phyloP scores from a whole-genome alignment of 2,329 filamentous ascomycete species.

The Dactylellina sp. region DNA sequence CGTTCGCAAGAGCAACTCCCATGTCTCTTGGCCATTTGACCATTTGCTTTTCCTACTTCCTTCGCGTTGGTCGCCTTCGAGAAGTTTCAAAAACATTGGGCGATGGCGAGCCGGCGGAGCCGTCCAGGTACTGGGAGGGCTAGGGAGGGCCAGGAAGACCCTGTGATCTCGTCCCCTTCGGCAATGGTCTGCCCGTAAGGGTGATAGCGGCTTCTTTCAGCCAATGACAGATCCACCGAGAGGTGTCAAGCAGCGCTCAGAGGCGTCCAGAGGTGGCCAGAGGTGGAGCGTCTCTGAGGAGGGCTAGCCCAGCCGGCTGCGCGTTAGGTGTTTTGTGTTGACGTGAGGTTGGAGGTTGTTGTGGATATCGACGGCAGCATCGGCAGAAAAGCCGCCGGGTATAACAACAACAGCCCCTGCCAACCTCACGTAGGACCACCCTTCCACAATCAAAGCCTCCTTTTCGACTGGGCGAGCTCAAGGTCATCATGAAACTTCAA shows the following conservation, averaged over 20 bases:
- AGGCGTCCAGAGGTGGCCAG: no score
- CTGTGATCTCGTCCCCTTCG: slow-evolving; percentile 49
- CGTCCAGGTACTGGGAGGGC: slow-evolving; percentile 46
- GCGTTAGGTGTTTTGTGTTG: slow-evolving; percentile 49
- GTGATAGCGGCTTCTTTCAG: slow-evolving; percentile 9
- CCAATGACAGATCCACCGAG: no score
- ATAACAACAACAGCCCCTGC: slow-evolving; percentile 39
- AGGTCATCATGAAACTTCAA: slow-evolving; percentile 25
- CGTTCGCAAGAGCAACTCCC: neutral
- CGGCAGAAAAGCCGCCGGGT: slow-evolving; percentile 57
- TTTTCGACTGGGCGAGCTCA: slow-evolving; percentile 6
- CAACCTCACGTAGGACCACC: slow-evolving; percentile 39
- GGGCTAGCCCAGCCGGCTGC: slow-evolving; percentile 13
- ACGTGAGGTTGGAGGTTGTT: slow-evolving; percentile 41
- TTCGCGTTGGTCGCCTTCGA: slow-evolving; percentile 47
- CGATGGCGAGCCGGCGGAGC: slow-evolving; percentile 49
- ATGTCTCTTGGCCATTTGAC: no score
- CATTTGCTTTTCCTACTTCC: slow-evolving; percentile 8
- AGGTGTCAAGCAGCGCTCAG: no score
- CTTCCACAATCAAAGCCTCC: slow-evolving; percentile 37
- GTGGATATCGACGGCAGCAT: slow-evolving; percentile 42
- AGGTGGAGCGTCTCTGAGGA: no score
- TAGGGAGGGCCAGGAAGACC: slow-evolving; percentile 26
- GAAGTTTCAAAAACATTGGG: slow-evolving; percentile 49
- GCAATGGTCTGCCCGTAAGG: slow-evolving; percentile 43